Evolutionary conservation across 352 stramenopile genomes (phyloP).

Genomic region (Halophytophthora batemanensis): DNA sequence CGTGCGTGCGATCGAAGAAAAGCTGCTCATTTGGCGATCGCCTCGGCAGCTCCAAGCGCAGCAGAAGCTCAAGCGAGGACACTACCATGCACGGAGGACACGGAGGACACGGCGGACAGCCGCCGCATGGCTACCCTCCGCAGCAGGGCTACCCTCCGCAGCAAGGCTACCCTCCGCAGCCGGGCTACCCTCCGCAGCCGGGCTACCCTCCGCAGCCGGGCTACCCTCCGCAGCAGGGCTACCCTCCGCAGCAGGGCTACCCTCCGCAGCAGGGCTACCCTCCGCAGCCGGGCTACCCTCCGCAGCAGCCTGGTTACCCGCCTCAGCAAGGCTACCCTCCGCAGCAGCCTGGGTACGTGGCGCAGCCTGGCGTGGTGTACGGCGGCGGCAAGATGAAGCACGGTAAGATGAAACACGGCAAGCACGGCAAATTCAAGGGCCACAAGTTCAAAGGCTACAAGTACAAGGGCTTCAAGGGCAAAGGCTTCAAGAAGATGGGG

Average conservation of each 20-base stretch:
- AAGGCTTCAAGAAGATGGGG: conserved; percentile 33
- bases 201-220: conserved; percentile 22
- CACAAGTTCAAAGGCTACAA: conserved; percentile 17
- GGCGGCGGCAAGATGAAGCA: conserved; percentile 17
- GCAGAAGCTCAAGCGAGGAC: too few relatives aligned
- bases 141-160: conserved; percentile 25
- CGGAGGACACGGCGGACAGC: not conserved
- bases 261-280: conserved; percentile 12
- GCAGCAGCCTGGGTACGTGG: conserved; percentile 24
- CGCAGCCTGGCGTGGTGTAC: conserved; percentile 21
- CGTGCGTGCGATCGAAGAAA: too few relatives aligned
- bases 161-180: conserved; percentile 24
- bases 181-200: conserved; percentile 27
- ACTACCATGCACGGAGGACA: too few relatives aligned
- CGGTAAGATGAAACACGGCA: conserved; percentile 27
- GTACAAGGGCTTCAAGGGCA: conserved; percentile 16
- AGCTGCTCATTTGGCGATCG: too few relatives aligned
- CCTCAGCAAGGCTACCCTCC: conserved; percentile 13
- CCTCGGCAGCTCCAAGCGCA: too few relatives aligned
- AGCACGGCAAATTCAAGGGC: conserved; percentile 21
- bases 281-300: conserved; percentile 11
- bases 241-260: conserved; percentile 15
- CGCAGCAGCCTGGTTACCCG: conserved; percentile 20
- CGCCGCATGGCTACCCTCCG: conserved; percentile 17
- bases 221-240: conserved; percentile 22